Evolutionary conservation across 371 early-diverging fungal species (phyloP), one percentile per base, ranked within the genome.

Genomic region (Dinochytrium kinnereticum): DNA sequence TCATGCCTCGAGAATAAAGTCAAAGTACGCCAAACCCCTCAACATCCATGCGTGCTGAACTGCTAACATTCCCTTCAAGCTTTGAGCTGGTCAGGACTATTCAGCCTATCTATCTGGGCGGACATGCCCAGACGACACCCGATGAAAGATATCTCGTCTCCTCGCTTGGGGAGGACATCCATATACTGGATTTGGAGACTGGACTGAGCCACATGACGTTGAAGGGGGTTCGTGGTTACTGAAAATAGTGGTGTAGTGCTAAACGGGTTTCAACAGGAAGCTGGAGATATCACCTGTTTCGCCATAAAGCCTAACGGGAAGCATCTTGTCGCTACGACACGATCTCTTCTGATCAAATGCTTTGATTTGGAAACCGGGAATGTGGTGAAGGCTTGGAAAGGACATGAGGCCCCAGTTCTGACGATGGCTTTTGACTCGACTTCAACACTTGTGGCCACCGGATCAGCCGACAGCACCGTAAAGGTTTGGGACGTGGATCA

Each of bases 381-480:
- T 65, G 78, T 87, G 26, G 72, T 88, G 28, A 89, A 93, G 57
- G 86, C 86, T 10, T 87, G 93, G 76, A 95, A 93, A 82, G 88
- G 92, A 0, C 96, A 96, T 77, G 94, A 95, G 39, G 94, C 97
- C 0, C 96, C 96, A 13, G 91, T 97, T 31, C 90, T 98, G 73
- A 89, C 91, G 2, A 96, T 97, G 96, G 94, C 90, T 51, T 90
- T 94, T 72, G 97, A 97, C 77, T 77, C 85, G 0, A 89, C 94
- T 0, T 94, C 95, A 0, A 95, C 96, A 0, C 79, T 97, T 24
- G 93, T 96, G 1, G 97, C 97, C 2, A 97, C 97, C 0, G 99
- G 98, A 51, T 95, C 94, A n/a, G 97, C 99, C 0, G 99, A 98
- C 83, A 91, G 91, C 75, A 91, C 93, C 7, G 91, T 98, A 68